Evolutionary conservation across 805 yeast genomes (phyloP).

Genomic region (Cyberlindnera misumaiensis): DNA sequence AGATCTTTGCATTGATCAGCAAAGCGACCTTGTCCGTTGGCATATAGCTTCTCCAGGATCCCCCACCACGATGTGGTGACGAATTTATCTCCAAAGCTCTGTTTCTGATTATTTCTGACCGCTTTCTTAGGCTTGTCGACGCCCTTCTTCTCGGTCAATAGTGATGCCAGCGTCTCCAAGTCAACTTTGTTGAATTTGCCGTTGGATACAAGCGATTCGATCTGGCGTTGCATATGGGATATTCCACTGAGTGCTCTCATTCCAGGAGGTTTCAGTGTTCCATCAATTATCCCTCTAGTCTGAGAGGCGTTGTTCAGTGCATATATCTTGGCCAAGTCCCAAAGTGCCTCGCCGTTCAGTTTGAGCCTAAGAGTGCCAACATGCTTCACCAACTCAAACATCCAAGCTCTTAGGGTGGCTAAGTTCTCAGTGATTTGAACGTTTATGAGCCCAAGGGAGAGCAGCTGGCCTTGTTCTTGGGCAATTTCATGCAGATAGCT

Average conservation of each 20-base stretch:
- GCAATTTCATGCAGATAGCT: slow-evolving; percentile 55
- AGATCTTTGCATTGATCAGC: slow-evolving; percentile 39
- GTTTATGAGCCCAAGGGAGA: slow-evolving; percentile 67
- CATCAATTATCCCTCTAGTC: slow-evolving; percentile 50
- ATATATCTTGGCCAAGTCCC: slow-evolving; percentile 60
- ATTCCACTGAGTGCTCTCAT: slow-evolving; percentile 28
- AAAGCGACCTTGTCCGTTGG: slow-evolving; percentile 48
- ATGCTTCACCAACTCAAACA: slow-evolving; percentile 40
- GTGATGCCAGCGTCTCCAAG: slow-evolving; percentile 10
- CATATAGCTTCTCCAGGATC: slow-evolving; percentile 48
- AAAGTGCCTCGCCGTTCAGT: slow-evolving; percentile 50
- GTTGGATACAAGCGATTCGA: slow-evolving; percentile 36
- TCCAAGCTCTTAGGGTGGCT: slow-evolving; percentile 35
- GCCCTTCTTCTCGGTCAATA: slow-evolving; percentile 4
- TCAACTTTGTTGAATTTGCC: slow-evolving; percentile 18
- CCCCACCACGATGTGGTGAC: slow-evolving; percentile 53
- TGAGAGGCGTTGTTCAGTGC: slow-evolving; percentile 33
- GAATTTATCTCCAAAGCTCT: slow-evolving; percentile 45
- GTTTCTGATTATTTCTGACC: slow-evolving; percentile 1
- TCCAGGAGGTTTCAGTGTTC: slow-evolving; percentile 29
- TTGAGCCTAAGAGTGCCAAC: slow-evolving; percentile 52
- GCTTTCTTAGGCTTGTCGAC: not conserved
- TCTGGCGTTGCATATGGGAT: slow-evolving; percentile 43
- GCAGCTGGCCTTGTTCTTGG: slow-evolving; percentile 51
- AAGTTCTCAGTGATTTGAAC: slow-evolving; percentile 57